Evolutionary conservation across 257 asterid species (phyloP).

Genomic region (Asclepias syriaca): DNA sequence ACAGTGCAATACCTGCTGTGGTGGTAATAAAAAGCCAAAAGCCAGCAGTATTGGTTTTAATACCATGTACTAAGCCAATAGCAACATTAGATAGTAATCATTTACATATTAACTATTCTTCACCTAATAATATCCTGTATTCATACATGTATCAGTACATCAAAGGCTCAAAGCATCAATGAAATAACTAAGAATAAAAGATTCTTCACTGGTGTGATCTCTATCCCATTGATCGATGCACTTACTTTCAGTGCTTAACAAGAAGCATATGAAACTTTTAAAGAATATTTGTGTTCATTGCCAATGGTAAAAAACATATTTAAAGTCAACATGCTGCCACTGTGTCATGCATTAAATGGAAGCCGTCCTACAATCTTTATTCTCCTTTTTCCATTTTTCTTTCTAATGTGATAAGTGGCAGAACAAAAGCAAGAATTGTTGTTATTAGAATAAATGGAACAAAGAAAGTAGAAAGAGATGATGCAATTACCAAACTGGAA

Average conservation of each 20-base stretch:
- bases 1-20: neutral
- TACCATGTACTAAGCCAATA: neutral
- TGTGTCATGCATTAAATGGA: neutral
- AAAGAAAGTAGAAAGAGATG: constrained; percentile 8
- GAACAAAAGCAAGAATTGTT: neutral
- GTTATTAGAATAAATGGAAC: neutral
- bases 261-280: neutral
- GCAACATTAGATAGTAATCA: neutral
- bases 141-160: neutral
- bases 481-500: constrained; percentile 73
- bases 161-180: neutral
- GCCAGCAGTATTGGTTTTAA: neutral
- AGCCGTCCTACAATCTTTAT: neutral
- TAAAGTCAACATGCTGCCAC: neutral
- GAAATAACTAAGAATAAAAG: neutral
- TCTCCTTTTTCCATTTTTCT: neutral
- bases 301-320: neutral
- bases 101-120: neutral
- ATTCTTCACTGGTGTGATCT: neutral
- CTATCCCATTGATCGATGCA: neutral
- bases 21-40: neutral
- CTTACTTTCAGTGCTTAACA: neutral
- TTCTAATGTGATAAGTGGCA: neutral
- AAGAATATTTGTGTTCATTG: neutral
- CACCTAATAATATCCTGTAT: neutral